phyloP scores from a whole-genome alignment of 371 early-diverging fungal genomes.

The Mucor ambiguus region DNA sequence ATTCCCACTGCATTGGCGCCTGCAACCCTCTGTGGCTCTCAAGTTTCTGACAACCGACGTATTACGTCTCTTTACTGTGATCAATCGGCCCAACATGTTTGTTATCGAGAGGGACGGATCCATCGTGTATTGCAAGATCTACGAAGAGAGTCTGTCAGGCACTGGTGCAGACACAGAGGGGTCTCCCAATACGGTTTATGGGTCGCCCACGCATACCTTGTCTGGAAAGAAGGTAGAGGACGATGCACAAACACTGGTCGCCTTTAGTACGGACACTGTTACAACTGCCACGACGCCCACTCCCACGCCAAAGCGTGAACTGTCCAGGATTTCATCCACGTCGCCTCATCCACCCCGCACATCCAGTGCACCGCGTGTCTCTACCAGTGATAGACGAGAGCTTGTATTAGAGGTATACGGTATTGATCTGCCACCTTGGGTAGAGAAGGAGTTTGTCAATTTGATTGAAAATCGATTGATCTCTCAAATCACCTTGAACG shows the following conservation, averaged over 20 bases:
- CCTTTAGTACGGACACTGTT: background rate
- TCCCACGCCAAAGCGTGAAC: slow-evolving; percentile 13
- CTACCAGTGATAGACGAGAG: slow-evolving; percentile 35
- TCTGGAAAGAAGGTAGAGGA: slow-evolving; percentile 14
- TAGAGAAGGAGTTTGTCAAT: slow-evolving; percentile 69
- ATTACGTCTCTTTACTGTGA: slow-evolving; percentile 65
- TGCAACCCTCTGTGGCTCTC: slow-evolving; percentile 69
- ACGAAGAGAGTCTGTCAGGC: slow-evolving; percentile 24
- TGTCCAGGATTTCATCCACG: background rate
- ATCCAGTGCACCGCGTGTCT: slow-evolving; percentile 21
- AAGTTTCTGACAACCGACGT: slow-evolving; percentile 58
- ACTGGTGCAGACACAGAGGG: background rate
- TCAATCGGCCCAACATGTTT: slow-evolving; percentile 75
- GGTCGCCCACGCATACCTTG: slow-evolving; percentile 15
- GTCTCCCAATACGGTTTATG: slow-evolving; percentile 16
- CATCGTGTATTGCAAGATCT: slow-evolving; percentile 55
- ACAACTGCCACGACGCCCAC: background rate
- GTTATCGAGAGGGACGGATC: slow-evolving; percentile 64
- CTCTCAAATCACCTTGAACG: slow-evolving; percentile 64
- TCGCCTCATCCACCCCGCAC: slow-evolving; percentile 16
- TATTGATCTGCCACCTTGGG: slow-evolving; percentile 64
- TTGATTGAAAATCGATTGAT: slow-evolving; percentile 68
- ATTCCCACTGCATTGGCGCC: slow-evolving; percentile 81
- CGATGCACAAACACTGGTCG: slow-evolving; percentile 13
- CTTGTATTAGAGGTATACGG: slow-evolving; percentile 78